Base-by-base conservation (phyloP, 768 basidiomycete genomes). In the Tylopilus subfusipes region DNA sequence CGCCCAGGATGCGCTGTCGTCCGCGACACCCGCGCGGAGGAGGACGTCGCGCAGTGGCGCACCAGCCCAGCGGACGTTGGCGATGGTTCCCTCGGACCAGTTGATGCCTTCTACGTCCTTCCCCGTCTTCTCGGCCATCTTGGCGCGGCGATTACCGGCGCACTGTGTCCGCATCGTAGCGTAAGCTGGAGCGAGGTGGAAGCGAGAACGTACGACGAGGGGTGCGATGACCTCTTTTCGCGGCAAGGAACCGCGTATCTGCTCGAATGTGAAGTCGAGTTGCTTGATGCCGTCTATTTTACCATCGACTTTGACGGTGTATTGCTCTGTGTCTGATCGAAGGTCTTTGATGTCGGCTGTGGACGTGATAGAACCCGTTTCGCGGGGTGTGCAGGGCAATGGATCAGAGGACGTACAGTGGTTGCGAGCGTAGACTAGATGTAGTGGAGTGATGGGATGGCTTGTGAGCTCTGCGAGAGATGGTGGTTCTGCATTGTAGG, bases 401-500 rank as follows among this genome's bases (percentile, higher is more conserved):
- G 13, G 24, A 34, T 56, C 44, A 61, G 59, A 18, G 22, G 27
- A 82, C 53, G 77, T 77, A 42, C 86, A 82, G 61, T 90, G 88
- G 61, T 90, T 90, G 31, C 88, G 81, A 55, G 81, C 82, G 62
- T 87, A 91, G 11, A 84, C 74, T n/a, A 85, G 73, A 42, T 79
- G 78, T 49, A 80, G 77, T 1, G 87, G 86, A 0, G 88, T 89
- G 53, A 81, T 55, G 7, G 76, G 64, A 21, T 69, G 54, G 45
- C 53, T 63, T 29, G 58, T 40, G 62, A 83, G 83, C 59, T 84
- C 79, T 19, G 82, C 77, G 13, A 90, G 75, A 18, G 78, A 75
- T 2, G 75, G 70, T 1, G 88, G 83, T 58, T 91, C 88, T 18
- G 87, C 86, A 63, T 90, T 90, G 73, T 82, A 83, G 3, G 87